phyloP scores from a whole-genome alignment of 169 alveolate genomes.

The Plasmodium berghei region DNA sequence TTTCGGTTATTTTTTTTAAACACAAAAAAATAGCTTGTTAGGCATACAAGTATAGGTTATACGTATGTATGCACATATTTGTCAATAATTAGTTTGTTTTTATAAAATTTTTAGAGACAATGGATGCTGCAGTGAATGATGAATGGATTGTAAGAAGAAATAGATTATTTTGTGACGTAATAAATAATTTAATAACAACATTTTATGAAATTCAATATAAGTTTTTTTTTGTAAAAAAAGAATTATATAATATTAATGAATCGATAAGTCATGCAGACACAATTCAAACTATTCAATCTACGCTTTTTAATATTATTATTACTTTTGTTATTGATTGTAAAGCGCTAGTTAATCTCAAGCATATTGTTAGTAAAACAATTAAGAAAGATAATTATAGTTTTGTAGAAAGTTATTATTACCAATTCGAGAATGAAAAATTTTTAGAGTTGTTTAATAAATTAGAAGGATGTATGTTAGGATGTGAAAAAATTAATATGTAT shows the following conservation, averaged over 20 bases:
- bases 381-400: background rate
- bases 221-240: conserved; percentile 28
- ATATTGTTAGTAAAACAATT: conserved; percentile 17
- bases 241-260: conserved; percentile 19
- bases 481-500: conserved; percentile 28
- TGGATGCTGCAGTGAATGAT: conserved; percentile 31
- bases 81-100: too few relatives aligned
- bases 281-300: conserved; percentile 10
- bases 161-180: conserved; percentile 24
- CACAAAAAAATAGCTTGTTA: too few relatives aligned
- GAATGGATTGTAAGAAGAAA: conserved; percentile 41
- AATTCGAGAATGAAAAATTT: conserved; percentile 41
- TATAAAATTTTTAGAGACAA: background rate
- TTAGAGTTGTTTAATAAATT: conserved; percentile 29
- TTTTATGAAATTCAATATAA: conserved; percentile 43
- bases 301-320: conserved; percentile 28
- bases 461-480: conserved; percentile 24
- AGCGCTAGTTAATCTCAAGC: conserved; percentile 33
- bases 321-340: conserved; percentile 44
- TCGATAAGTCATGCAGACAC: conserved; percentile 31
- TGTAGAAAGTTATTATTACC: conserved; percentile 21
- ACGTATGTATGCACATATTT: background rate
- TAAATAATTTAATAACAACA: conserved; percentile 27
- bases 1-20: too few relatives aligned
- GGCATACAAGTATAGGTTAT: background rate